A percentile compares a stretch with the other conserved stretches of the same genome.
Conservation (phyloP, 2,329 filamentous ascomycete genomes). For the Intubia oerlemansii region DNA sequence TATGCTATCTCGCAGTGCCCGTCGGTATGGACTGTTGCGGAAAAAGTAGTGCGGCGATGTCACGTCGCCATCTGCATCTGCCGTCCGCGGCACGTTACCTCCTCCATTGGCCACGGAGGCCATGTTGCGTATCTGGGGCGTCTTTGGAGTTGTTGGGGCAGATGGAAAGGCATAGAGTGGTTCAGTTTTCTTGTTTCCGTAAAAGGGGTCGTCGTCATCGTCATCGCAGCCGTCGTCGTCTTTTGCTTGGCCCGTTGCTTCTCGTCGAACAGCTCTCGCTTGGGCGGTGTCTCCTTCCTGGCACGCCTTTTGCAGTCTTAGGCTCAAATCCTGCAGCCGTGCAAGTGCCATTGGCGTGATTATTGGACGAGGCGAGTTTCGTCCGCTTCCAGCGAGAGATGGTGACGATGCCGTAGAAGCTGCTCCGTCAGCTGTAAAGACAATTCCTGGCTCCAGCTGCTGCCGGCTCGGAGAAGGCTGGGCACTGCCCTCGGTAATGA, state of each 20-base stretch:
- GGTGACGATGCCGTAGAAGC: constrained; percentile 3
- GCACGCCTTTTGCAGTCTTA: constrained; percentile 4
- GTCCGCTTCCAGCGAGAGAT: constrained; percentile 7
- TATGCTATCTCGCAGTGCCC: constrained; percentile 26
- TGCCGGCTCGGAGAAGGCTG: background rate
- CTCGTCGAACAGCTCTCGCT: no score
- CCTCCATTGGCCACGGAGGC: background rate
- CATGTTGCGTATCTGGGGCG: background rate
- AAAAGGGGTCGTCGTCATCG: constrained; percentile 4
- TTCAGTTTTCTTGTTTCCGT: constrained; percentile 1
- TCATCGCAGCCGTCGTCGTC: background rate
- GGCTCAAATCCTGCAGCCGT: constrained; percentile 6
- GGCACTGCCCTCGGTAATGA: no score
- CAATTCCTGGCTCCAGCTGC: no score
- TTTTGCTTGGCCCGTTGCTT: background rate
- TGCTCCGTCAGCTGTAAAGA: no score
- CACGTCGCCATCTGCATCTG: background rate
- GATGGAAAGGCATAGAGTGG: background rate
- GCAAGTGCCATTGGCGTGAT: constrained; percentile 2
- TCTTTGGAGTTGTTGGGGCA: background rate
- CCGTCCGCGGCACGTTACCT: background rate
- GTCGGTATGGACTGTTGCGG: constrained; percentile 33
- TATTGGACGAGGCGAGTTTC: constrained; percentile 1
- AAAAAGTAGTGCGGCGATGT: constrained; percentile 20
- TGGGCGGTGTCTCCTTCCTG: background rate